phyloP scores from a whole-genome alignment of 106 monocot species.

The Allium sativum region DNA sequence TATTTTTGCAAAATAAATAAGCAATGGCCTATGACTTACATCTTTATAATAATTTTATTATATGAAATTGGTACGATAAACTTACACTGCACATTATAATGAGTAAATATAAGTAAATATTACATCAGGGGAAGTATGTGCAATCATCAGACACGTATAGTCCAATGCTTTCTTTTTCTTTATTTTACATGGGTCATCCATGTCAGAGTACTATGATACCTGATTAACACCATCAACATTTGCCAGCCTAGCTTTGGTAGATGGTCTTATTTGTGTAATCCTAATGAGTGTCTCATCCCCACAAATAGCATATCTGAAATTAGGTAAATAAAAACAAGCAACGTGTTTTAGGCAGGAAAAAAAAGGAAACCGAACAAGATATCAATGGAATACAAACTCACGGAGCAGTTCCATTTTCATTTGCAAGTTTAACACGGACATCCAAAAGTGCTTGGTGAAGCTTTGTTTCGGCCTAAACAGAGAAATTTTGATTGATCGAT shows the following conservation, averaged over 20 bases:
- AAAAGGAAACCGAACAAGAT: neutral
- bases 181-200: neutral
- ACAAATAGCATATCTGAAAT: conserved; percentile 88
- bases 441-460: conserved; percentile 64
- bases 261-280: conserved; percentile 73
- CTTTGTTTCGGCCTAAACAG: conserved; percentile 53
- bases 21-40: no score
- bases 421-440: conserved; percentile 72
- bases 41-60: no score
- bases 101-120: no score
- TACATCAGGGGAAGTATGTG: no score
- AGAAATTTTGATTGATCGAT: neutral
- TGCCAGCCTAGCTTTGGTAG: conserved; percentile 75
- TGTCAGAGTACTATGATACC: conserved; percentile 26
- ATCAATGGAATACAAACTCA: conserved; percentile 23
- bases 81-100: no score
- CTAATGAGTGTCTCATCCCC: conserved; percentile 82
- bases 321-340: neutral
- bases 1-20: no score
- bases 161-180: no score
- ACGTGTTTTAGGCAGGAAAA: neutral
- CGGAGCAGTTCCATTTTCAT: conserved; percentile 85
- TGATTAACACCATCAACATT: conserved; percentile 97
- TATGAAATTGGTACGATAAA: no score
- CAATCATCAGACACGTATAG: no score